Percentiles rank a stretch among this genome's conserved stretches.
Evolutionary conservation across 1,139 yeast species (phyloP).

Genomic region (Hyphopichia pseudoburtonii): DNA sequence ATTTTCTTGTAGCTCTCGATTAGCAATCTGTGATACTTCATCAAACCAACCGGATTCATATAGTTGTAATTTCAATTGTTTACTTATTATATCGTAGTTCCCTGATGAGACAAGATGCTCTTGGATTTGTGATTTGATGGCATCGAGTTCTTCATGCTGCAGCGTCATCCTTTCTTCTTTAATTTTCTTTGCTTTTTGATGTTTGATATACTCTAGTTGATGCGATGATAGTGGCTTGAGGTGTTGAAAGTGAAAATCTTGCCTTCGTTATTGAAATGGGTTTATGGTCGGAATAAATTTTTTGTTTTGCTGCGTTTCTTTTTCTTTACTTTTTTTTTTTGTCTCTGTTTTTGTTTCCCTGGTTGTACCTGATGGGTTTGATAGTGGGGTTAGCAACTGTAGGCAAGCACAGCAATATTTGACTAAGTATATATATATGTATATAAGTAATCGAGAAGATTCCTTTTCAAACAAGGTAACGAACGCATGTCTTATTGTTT

Average conservation of each 20-base stretch:
- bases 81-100: constrained; percentile 69
- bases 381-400: too few species aligned
- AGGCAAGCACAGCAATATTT: too few species aligned
- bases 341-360: background rate
- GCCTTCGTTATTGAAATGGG: too few species aligned
- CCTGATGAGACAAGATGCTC: constrained; percentile 75
- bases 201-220: too few species aligned
- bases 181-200: background rate
- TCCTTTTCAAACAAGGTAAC: too few species aligned
- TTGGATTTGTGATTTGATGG: constrained; percentile 63
- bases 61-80: constrained; percentile 60
- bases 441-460: too few species aligned
- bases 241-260: too few species aligned
- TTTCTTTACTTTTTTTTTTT: background rate
- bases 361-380: too few species aligned
- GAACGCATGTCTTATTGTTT: too few species aligned
- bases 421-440: too few species aligned
- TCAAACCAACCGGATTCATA: constrained; percentile 88
- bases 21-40: constrained; percentile 61
- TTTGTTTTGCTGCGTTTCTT: background rate
- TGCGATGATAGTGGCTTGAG: too few species aligned
- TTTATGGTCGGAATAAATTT: background rate
- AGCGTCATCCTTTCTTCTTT: constrained; percentile 25
- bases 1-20: constrained; percentile 28
- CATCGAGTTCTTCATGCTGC: constrained; percentile 44